Percentiles rank a stretch among this genome's conserved stretches.
Evolutionary conservation across 2,329 filamentous ascomycete species (phyloP).

Genomic region (Penicillium brasilianum): DNA sequence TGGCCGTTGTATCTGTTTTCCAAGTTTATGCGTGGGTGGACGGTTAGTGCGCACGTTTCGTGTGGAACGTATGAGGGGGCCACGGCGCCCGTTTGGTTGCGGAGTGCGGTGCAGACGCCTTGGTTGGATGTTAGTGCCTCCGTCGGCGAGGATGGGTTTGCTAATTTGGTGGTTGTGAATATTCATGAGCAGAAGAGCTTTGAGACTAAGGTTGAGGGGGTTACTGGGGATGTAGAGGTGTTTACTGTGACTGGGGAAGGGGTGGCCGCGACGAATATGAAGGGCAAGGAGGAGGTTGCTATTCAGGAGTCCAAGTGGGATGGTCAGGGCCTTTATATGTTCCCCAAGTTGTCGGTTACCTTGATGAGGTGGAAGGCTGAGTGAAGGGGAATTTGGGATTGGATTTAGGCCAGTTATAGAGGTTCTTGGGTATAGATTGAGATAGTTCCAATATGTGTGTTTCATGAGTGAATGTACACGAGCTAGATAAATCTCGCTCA

Average conservation of each 20-base stretch:
- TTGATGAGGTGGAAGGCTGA: conserved; percentile 62
- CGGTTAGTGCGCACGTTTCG: conserved; percentile 68
- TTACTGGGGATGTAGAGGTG: conserved; percentile 60
- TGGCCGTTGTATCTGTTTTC: conserved; percentile 74
- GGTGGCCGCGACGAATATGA: conserved; percentile 66
- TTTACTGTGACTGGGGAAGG: conserved; percentile 66
- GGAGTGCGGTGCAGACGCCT: conserved; percentile 65
- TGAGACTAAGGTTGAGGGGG: conserved; percentile 64
- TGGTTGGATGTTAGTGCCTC: conserved; percentile 56
- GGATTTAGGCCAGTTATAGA: background rate
- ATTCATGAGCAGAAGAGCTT: conserved; percentile 66
- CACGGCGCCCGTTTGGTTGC: conserved; percentile 46
- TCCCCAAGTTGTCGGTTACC: conserved; percentile 73
- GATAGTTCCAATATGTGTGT: background rate
- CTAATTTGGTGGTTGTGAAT: conserved; percentile 75
- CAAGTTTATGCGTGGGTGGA: conserved; percentile 74
- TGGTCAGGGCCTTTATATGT: conserved; percentile 65
- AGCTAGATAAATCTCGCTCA: background rate
- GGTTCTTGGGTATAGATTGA: background rate
- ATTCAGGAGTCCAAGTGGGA: conserved; percentile 68
- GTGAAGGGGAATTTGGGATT: conserved; percentile 3
- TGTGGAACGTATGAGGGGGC: conserved; percentile 67
- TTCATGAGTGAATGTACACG: background rate
- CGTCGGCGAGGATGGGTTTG: conserved; percentile 59
- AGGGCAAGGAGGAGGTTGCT: conserved; percentile 65